Percentiles rank a stretch among this genome's conserved stretches.
These are phyloP conservation scores for Artemisia annua DNA, from an alignment of 129 eudicot genomes.

Conservation along the genomic window DNA sequence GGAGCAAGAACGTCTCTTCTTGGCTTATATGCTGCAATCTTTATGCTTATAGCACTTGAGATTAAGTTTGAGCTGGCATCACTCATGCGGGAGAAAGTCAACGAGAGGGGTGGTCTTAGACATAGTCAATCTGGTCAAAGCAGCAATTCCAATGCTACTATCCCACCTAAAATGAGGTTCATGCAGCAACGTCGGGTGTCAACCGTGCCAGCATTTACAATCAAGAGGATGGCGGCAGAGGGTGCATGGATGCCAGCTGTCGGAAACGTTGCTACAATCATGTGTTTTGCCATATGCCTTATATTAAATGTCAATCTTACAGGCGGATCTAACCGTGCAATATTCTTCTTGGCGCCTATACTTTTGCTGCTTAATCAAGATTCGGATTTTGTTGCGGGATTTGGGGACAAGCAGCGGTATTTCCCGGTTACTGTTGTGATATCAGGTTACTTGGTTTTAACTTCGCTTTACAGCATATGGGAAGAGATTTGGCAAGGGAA, in stretches of 20 bases:
- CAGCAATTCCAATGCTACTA: slow-evolving; percentile 52
- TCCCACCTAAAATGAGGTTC: slow-evolving; percentile 73
- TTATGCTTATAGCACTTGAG: slow-evolving; percentile 94
- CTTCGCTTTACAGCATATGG: slow-evolving; percentile 84
- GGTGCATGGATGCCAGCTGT: slow-evolving; percentile 99
- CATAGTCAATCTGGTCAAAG: slow-evolving; percentile 73
- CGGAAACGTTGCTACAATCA: slow-evolving; percentile 88
- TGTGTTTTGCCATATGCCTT: slow-evolving; percentile 95
- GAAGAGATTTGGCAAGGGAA: slow-evolving; percentile 95
- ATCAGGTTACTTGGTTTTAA: slow-evolving; percentile 67
- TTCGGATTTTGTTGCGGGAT: slow-evolving; percentile 96
- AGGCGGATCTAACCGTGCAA: slow-evolving; percentile 95
- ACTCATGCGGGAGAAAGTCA: slow-evolving; percentile 70
- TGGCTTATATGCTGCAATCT: slow-evolving; percentile 91
- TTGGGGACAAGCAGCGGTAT: slow-evolving; percentile 97
- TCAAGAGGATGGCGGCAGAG: slow-evolving; percentile 86
- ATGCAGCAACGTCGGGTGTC: slow-evolving; percentile 90
- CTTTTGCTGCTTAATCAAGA: slow-evolving; percentile 89
- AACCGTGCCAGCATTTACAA: slow-evolving; percentile 69
- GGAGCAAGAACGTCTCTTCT: slow-evolving; percentile 97
- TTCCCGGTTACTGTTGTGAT: slow-evolving; percentile 86
- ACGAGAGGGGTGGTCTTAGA: slow-evolving; percentile 61
- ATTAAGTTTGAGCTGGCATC: slow-evolving; percentile 91
- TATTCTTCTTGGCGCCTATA: slow-evolving; percentile 95
- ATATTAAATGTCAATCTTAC: slow-evolving; percentile 83